Base-by-base conservation (phyloP, 1,284 basidiomycete species). In the Cerioporus squamosus region DNA sequence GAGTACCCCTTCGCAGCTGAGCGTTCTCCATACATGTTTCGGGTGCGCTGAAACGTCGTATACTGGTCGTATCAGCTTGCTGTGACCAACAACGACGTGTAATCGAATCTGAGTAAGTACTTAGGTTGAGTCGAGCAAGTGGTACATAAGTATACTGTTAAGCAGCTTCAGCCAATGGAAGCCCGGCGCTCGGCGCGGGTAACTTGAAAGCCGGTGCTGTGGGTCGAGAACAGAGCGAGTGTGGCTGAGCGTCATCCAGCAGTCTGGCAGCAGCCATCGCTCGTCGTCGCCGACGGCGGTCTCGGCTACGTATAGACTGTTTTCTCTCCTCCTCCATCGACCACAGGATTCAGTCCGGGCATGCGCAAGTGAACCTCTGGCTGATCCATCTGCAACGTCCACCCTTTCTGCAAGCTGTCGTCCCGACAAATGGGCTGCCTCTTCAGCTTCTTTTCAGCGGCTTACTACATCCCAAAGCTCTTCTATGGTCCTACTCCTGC, bases 401-500 rank as follows among this genome's bases (percentile, higher is more conserved):
- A 23, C 23, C 29, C 20, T 5, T 9, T 17, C 44, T 20, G 22
- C 39, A 9, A 24, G 23, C 40, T 23, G 18, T 48, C 42, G 24
- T 26, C 5, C 18, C 22, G 49, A 14, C 46, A 38, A 23, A 74
- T 79, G 79, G 72, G 67, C 26, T 63, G 60, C 54, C 55, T 74
- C 54, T 66, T 75, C 58, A 68, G 64, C 59, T 61, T 64, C 31
- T 47, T 72, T 48, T 57, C 67, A 23, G 57, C 64, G 23, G 57
- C 58, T 14, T 56, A 67, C 55, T 61, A 62, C 44, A 39, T 66
- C 38, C 72, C 68, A 44, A 71, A 73, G 73, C 74, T 74, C 43
- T 71, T 68, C 63, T 78, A 70, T 64, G 68, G 73, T 61, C 74
- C 61, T 57, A 70, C 50, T 55, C 80, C 66, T 67, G 77, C 70